Base-by-base conservation (phyloP, 805 yeast species). In the Allodekkera sacchari region DNA sequence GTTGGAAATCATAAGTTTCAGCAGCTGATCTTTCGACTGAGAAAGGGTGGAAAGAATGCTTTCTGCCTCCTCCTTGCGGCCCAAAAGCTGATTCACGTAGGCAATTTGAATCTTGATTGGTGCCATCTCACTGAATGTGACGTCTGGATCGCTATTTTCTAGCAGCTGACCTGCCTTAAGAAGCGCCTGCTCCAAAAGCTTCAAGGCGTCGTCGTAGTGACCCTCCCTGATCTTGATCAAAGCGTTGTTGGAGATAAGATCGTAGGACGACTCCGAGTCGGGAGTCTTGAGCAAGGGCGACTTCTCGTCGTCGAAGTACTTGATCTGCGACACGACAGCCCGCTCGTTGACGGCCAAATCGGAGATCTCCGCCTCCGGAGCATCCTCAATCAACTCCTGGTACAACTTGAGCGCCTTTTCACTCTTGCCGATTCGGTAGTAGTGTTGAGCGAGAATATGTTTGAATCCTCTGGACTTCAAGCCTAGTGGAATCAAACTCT, bases 291-390 rank as follows among this genome's bases (percentile, higher is more conserved):
- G 14, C 5, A 26, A 5, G 3, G 28, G 22, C 2, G 30, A 31
- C 14, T 30, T 16, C 9, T 21, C 32, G 18, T 28, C 41, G 17
- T 35, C 32, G 13, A 28, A 27, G 10, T 25, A 32, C 22, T 48
- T 48, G 30, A 50, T 28, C 47, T 73, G 82, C 8, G 83, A 72
- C 16, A 71, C 54, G n/a, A 74, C 65, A 3, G 88, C 85, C 37
- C 78, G 64, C 52, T 79, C 82, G 48, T 81, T 81, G 27, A 77
- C 77, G 18, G 61, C 46, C 34, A 77, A 48, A 50, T 79, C 88
- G 22, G 62, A 45, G 15, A 44, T 45, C 42, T 68, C 78, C 33
- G 66, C 71, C 26, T 55, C 58, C 18, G 61, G 53, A 5, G 31
- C 27, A 10, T 35, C 34, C 7, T 50, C 31, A 24, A 63, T 47